Base-by-base conservation (phyloP, 1,284 basidiomycete species). In the Moesziomyces aphidis region DNA sequence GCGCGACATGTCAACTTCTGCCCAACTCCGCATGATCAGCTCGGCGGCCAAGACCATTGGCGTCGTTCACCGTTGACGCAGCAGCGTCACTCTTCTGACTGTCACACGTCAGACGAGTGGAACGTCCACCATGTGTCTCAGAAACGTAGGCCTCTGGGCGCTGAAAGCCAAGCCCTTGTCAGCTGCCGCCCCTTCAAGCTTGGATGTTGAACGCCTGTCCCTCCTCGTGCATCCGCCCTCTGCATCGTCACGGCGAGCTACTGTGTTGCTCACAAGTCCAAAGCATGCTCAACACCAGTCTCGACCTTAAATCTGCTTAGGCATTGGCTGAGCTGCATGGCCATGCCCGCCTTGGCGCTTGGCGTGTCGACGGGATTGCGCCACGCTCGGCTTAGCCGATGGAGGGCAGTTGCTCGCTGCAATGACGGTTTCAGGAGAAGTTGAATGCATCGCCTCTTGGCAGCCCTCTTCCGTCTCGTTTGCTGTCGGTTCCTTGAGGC, bases 1-100 rank as follows among this genome's bases (percentile, higher is more conserved):
- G 62, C 36, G 69, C 46, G 63, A 72, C 69, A 72, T 72, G 69
- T 72, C 69, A 72, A 28, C 55, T 66, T 66, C 56, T 59, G 69
- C 69, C 39, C 55, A 55, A 13, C 5, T 31, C 4, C 7, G 39
- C 39, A 11, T 42, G 11, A 4, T 42, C 19, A 17, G 17, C 39
- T 19, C 17, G 15, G 17, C 7, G 11, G 31, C 31, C 31, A 34
- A 13, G 31, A 42, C 39, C 15, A 15, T 39, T 15, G 36, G 42
- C 21, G 4, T 39, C 10, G 4, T 3, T 34, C 10, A 19, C 24
- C 10, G 10, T 8, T 22, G 22, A 43, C 24, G 50, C 50, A 42
- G 31, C 50, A 21, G 21, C 49, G 13, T 43, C 50, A 45, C 36
- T 24, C n/a, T 13, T 13, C 47, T 24, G 36, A 1, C 17, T 11